Evolutionary conservation across 2,329 filamentous ascomycete species (phyloP).

Genomic region (Metarhizium anisopliae): DNA sequence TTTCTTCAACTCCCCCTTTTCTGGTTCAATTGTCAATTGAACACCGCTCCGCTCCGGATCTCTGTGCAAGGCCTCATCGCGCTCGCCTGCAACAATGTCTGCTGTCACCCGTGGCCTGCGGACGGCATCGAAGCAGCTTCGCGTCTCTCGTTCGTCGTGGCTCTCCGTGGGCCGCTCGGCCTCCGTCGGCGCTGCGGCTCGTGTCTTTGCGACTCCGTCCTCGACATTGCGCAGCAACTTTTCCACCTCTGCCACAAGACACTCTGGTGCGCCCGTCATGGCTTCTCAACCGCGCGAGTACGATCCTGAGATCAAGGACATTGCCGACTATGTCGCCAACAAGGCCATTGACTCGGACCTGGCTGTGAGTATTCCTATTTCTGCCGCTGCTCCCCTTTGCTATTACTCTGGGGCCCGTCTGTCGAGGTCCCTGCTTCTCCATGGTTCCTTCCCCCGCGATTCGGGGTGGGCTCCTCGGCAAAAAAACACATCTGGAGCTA

Average conservation of each 20-base stretch:
- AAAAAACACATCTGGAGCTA: neutral
- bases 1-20: neutral
- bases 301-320: conserved; percentile 89
- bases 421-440: neutral
- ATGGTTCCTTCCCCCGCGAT: neutral
- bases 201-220: conserved; percentile 19
- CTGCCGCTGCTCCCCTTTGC: neutral
- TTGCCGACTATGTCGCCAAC: conserved; percentile 90
- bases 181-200: conserved; percentile 17
- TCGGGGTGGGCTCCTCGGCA: neutral
- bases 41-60: neutral
- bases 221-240: conserved; percentile 29
- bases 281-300: conserved; percentile 53
- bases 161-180: conserved; percentile 12
- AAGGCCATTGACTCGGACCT: conserved; percentile 85
- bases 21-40: neutral
- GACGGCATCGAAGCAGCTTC: conserved; percentile 45
- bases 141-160: conserved; percentile 26
- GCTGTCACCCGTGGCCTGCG: conserved; percentile 45
- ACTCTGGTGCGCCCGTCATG: conserved; percentile 41
- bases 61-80: neutral
- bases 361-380: conserved; percentile 55
- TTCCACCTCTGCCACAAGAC: conserved; percentile 39
- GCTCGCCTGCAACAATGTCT: conserved; percentile 33
- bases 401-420: too few relatives aligned